Evolutionary conservation across 148 eudicot species (phyloP).

Genomic region (Heliosperma pusillum): DNA sequence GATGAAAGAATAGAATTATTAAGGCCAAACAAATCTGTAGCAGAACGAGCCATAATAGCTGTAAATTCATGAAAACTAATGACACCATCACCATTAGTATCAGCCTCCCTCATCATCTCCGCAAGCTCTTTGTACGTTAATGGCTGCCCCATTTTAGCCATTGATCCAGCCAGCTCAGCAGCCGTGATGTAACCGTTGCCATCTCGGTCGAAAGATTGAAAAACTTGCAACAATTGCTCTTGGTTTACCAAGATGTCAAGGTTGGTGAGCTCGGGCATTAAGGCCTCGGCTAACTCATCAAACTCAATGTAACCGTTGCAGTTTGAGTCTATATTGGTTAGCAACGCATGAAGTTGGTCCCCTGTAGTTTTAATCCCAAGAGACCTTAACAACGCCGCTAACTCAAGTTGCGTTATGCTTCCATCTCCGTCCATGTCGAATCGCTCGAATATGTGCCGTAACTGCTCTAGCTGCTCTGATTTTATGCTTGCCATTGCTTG

Average conservation of each 20-base stretch:
- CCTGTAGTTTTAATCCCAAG: conserved; percentile 57
- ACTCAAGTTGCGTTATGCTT: conserved; percentile 66
- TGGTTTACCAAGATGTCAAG: conserved; percentile 44
- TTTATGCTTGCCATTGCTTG: conserved; percentile 31
- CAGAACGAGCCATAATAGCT: conserved; percentile 54
- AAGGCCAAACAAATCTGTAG: conserved; percentile 47
- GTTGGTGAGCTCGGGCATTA: conserved; percentile 41
- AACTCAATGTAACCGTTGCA: conserved; percentile 63
- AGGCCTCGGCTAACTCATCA: conserved; percentile 54
- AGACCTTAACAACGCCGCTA: conserved; percentile 66
- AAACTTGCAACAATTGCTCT: conserved; percentile 56
- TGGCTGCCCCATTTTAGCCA: conserved; percentile 73
- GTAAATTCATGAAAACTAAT: conserved; percentile 66
- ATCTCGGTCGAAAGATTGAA: conserved; percentile 54
- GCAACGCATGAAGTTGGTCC: conserved; percentile 43
- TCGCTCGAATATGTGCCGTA: conserved; percentile 52
- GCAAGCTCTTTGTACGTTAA: conserved; percentile 58
- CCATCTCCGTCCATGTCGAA: conserved; percentile 75
- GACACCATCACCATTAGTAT: conserved; percentile 68
- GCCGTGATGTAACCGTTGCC: conserved; percentile 66
- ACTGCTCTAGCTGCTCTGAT: conserved; percentile 43
- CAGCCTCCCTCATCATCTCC: conserved; percentile 65
- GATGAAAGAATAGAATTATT: background rate
- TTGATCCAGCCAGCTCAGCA: conserved; percentile 65
- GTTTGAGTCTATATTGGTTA: conserved; percentile 52